A percentile compares a stretch with the other conserved stretches of the same genome.
These are phyloP conservation scores for Candida tibetensis DNA, from an alignment of 805 yeast genomes.

Conservation along the genomic window DNA sequence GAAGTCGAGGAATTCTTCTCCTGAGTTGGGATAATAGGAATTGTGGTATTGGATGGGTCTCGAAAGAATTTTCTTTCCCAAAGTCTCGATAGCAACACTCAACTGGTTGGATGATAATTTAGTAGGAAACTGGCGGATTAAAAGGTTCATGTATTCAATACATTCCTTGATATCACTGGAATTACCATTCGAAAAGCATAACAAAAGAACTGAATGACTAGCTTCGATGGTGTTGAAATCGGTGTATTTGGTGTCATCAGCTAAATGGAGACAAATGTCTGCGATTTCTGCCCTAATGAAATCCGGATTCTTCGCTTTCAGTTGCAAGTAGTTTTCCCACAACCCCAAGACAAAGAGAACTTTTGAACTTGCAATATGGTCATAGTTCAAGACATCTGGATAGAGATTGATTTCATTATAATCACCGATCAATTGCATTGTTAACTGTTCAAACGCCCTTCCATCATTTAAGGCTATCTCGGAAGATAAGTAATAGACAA, in stretches of 20 bases:
- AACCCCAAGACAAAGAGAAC: slow-evolving; percentile 45
- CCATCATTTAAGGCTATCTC: slow-evolving; percentile 33
- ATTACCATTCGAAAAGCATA: slow-evolving; percentile 31
- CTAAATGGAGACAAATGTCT: slow-evolving; percentile 31
- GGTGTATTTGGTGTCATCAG: slow-evolving; percentile 19
- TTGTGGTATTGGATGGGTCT: slow-evolving; percentile 16
- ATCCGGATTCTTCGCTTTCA: slow-evolving; percentile 11
- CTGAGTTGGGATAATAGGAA: slow-evolving; percentile 12
- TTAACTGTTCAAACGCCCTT: slow-evolving; percentile 15
- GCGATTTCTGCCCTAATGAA: slow-evolving; percentile 26
- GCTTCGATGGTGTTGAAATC: slow-evolving; percentile 50
- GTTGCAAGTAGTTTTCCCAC: slow-evolving; percentile 45
- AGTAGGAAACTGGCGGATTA: slow-evolving; percentile 55
- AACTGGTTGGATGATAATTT: slow-evolving; percentile 54
- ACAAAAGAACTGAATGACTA: slow-evolving; percentile 55
- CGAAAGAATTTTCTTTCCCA: slow-evolving; percentile 43
- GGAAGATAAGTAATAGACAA: slow-evolving; percentile 49
- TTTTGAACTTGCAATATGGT: slow-evolving; percentile 34
- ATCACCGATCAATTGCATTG: slow-evolving; percentile 30
- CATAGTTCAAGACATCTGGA: slow-evolving; percentile 22
- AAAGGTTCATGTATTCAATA: slow-evolving; percentile 43
- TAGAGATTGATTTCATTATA: slow-evolving; percentile 34
- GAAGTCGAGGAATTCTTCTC: slow-evolving; percentile 39
- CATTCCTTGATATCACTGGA: slow-evolving; percentile 16
- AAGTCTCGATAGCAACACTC: slow-evolving; percentile 53